Evolutionary conservation across 495 filamentous ascomycete species (phyloP).

Genomic region (Hypoxylon rickii): DNA sequence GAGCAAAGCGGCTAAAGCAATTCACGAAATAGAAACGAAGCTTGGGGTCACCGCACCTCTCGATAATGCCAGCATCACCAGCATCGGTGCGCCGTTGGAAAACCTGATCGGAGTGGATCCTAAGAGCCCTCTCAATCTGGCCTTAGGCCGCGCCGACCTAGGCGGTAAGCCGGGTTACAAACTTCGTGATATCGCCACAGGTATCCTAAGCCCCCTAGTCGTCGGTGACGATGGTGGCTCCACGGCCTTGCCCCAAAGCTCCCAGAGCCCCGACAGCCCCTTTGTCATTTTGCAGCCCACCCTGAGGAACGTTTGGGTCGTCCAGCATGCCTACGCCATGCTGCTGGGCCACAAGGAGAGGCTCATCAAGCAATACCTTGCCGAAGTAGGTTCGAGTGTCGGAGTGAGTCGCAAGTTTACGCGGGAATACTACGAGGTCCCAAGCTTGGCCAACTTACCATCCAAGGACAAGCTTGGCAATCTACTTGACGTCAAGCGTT

Average conservation of each 20-base stretch:
- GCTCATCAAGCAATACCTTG: conserved; percentile 18
- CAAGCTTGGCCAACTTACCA: conserved; percentile 9
- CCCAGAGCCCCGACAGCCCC: neutral
- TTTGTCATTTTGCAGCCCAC: conserved; percentile 17
- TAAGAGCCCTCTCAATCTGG: conserved; percentile 4
- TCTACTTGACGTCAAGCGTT: conserved; percentile 23
- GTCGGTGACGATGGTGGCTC: neutral
- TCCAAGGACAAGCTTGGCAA: conserved; percentile 27
- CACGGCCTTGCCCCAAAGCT: neutral
- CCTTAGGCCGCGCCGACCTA: conserved; percentile 6
- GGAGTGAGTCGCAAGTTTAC: conserved; percentile 12
- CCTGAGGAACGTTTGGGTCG: conserved; percentile 26
- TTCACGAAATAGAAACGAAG: conserved; percentile 4
- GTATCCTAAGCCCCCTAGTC: neutral
- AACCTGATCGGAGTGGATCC: conserved; percentile 7
- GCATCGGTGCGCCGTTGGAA: neutral
- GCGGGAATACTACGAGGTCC: conserved; percentile 29
- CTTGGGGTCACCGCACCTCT: neutral
- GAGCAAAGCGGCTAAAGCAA: conserved; percentile 14
- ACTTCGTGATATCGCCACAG: conserved; percentile 11
- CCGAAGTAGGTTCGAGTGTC: neutral
- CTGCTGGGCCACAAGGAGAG: conserved; percentile 19
- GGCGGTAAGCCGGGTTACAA: conserved; percentile 16
- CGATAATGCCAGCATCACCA: neutral
- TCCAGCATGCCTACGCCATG: conserved; percentile 22